Evolutionary conservation across 345 rosid genomes (phyloP).

Genomic region (Eucalyptus fibrosa): DNA sequence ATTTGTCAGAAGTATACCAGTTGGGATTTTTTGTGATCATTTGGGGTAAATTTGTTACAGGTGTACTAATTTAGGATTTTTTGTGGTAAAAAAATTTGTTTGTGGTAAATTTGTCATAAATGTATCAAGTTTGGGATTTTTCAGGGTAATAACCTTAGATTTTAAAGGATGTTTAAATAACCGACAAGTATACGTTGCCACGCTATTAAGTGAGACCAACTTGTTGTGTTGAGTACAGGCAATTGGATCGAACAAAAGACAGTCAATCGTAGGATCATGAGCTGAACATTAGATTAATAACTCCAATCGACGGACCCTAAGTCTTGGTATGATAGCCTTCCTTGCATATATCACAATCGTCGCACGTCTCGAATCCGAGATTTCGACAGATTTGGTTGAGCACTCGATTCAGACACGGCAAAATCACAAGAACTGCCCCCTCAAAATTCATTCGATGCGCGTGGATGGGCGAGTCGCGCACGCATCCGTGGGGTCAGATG

Average conservation of each 20-base stretch:
- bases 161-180: not conserved
- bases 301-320: not conserved
- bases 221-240: not conserved
- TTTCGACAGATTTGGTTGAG: not conserved
- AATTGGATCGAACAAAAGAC: not conserved
- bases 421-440: not conserved
- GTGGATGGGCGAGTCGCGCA: not conserved
- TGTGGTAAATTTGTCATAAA: fast-evolving
- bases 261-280: not conserved
- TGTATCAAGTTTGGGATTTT: fast-evolving
- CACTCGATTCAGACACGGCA: not conserved
- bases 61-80: fast-evolving
- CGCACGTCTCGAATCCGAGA: not conserved
- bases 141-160: fast-evolving
- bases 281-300: not conserved
- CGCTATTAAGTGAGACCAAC: not conserved
- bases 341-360: not conserved
- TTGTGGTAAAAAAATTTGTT: fast-evolving
- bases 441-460: not conserved
- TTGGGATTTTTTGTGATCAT: fast-evolving
- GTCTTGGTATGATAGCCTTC: not conserved
- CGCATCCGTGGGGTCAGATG: not conserved
- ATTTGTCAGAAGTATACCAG: fast-evolving
- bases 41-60: fast-evolving
- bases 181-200: not conserved